phyloP scores from a whole-genome alignment of 805 yeast genomes.

The Limtongia smithiae region DNA sequence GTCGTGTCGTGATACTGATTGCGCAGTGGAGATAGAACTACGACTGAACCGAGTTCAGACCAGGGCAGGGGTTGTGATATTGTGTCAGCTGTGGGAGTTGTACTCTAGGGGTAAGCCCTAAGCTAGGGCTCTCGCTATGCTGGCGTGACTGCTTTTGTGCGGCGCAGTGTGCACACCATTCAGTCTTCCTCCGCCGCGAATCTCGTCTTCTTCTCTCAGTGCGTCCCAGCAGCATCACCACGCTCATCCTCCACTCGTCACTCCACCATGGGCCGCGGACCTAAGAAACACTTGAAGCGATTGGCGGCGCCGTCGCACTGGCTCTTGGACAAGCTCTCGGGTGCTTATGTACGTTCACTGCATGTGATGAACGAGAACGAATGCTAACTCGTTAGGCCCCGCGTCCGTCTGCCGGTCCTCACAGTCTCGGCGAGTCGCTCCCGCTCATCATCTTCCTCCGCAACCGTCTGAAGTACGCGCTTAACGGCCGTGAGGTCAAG shows the following conservation, averaged over 20 bases:
- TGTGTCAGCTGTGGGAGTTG: too few relatives aligned
- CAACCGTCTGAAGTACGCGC: conserved; percentile 98
- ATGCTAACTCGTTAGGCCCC: conserved; percentile 55
- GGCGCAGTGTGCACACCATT: too few relatives aligned
- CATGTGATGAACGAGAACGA: neutral
- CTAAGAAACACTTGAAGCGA: conserved; percentile 97
- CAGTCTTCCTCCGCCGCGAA: too few relatives aligned
- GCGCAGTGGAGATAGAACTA: too few relatives aligned
- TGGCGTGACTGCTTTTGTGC: too few relatives aligned
- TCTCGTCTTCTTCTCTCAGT: neutral
- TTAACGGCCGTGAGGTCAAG: conserved; percentile 98
- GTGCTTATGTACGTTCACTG: conserved; percentile 59
- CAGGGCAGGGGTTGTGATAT: too few relatives aligned
- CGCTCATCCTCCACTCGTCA: neutral
- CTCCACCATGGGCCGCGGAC: conserved; percentile 29
- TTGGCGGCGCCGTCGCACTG: conserved; percentile 99
- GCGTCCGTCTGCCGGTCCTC: conserved; percentile 99
- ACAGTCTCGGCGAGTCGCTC: conserved; percentile 96
- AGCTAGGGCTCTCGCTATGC: too few relatives aligned
- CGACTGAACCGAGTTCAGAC: too few relatives aligned
- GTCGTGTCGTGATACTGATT: neutral
- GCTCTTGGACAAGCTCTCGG: conserved; percentile 99
- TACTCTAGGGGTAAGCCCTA: too few relatives aligned
- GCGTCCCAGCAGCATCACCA: neutral
- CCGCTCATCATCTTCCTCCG: conserved; percentile 95